Conservation (phyloP, 1,284 basidiomycete genomes). For the Mycena citricolor region DNA sequence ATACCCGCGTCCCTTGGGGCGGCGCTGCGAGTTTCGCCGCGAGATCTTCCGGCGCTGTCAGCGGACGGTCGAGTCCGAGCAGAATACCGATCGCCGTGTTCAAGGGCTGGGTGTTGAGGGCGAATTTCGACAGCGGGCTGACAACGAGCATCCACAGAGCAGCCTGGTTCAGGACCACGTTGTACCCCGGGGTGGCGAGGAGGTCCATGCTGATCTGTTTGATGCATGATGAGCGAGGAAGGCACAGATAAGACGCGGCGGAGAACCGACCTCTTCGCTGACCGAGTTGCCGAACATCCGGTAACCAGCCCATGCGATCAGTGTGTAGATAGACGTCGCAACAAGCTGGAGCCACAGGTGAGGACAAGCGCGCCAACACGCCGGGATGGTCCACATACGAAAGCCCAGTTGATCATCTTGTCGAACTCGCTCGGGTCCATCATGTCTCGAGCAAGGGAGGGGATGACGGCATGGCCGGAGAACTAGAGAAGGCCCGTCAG, state of each 20-base stretch:
- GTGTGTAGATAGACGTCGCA: conserved; percentile 76
- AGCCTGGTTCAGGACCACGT: conserved; percentile 68
- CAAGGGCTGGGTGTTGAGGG: conserved; percentile 83
- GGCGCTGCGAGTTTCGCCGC: conserved; percentile 34
- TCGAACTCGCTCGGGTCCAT: conserved; percentile 79
- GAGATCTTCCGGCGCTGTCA: conserved; percentile 39
- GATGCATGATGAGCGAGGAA: conserved; percentile 5
- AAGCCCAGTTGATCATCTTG: conserved; percentile 84
- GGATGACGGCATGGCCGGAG: conserved; percentile 91
- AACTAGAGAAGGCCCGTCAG: conserved; percentile 49
- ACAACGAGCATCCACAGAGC: conserved; percentile 91
- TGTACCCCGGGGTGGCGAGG: conserved; percentile 76
- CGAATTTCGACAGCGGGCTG: conserved; percentile 87
- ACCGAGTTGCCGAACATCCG: conserved; percentile 87
- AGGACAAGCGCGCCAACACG: conserved; percentile 10
- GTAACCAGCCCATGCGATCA: conserved; percentile 86
- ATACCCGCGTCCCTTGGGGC: conserved; percentile 28
- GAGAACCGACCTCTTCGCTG: conserved; percentile 73
- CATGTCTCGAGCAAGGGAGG: conserved; percentile 91
- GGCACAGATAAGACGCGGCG: background rate
- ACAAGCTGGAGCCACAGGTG: conserved; percentile 46
- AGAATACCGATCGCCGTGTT: conserved; percentile 79
- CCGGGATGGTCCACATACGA: conserved; percentile 43
- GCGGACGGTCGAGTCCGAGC: conserved; percentile 58
- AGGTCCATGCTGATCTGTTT: conserved; percentile 89